Evolutionary conservation across 129 eudicot species (phyloP), one percentile per base, ranked within the genome.

Genomic region (Chrysanthemum makinoi): DNA sequence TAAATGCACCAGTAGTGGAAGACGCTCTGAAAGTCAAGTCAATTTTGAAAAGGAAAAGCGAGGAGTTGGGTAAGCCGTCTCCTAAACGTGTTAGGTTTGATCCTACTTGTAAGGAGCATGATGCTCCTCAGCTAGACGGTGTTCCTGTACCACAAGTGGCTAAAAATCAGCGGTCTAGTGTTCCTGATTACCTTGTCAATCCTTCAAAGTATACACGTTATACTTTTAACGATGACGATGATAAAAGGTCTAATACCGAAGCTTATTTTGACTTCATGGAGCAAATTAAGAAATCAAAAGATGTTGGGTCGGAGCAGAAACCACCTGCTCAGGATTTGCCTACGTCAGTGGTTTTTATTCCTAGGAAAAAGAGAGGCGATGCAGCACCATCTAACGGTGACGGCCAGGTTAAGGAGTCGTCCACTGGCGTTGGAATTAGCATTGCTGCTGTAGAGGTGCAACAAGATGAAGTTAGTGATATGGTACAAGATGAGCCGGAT

Each of bases 31-130:
- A 62, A 57, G 49, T 72, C 65, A 80, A 78, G 80, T 74, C 90
- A 3, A 79, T 85, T 48, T 75, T 85, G 20, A 85, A 85, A 74
- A 82, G 86, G 76, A 82, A 85, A 75, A 66, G 28, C 24, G 17
- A 66, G 13, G 64, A 79, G 15, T 53, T 50, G 58, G 39, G 53
- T 0, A 81, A 75, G 60, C 67, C 71, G 69, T 70, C 64, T 1
- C 48, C 79, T 15, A 84, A 80, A 78, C 81, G 79, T 49, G 88
- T 84, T 39, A 70, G 80, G 79, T 84, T 84, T 78, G 83, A 81
- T 71, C 62, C 89, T 4, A 70, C 47, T 65, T 66, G 80, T 19
- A 68, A 74, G 64, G 69, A 66, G 12, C 39, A 15, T 2, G 65
- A 50, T 60, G 81, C 15, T 13, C 46, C 12, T 3, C 50, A 10